Conservation (phyloP, 441 rosid species). For the Dalechampia spathulata region DNA sequence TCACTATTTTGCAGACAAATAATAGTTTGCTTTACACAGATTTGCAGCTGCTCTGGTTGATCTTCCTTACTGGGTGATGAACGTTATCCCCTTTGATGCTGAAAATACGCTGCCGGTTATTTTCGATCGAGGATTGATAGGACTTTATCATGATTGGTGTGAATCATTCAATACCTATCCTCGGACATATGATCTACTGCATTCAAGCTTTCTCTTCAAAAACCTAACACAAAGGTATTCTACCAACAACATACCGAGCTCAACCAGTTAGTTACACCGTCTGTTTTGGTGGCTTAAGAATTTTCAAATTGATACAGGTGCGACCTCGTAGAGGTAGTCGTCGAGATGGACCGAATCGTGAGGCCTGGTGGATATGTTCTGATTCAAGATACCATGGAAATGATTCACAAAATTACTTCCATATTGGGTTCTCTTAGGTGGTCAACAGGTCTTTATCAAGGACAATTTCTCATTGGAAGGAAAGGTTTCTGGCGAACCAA, state of each 20-base stretch:
- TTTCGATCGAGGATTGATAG: slow-evolving; percentile 79
- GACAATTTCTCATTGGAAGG: slow-evolving; percentile 57
- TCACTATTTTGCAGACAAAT: not conserved
- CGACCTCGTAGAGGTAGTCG: slow-evolving; percentile 40
- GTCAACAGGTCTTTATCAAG: slow-evolving; percentile 47
- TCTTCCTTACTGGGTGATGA: slow-evolving; percentile 80
- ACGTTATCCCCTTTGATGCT: slow-evolving; percentile 54
- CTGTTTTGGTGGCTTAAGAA: not conserved
- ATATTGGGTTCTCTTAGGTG: slow-evolving; percentile 57
- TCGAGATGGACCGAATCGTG: slow-evolving; percentile 69
- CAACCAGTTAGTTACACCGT: not conserved
- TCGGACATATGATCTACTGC: slow-evolving; percentile 71
- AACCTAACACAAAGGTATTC: slow-evolving; percentile 43
- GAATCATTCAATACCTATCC: slow-evolving; percentile 82
- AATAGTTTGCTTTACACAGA: slow-evolving; percentile 26
- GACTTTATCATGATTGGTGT: slow-evolving; percentile 86
- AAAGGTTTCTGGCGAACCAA: slow-evolving; percentile 85
- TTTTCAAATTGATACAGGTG: slow-evolving; percentile 38
- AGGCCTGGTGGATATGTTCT: slow-evolving; percentile 76
- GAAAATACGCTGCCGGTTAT: slow-evolving; percentile 56
- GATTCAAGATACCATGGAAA: slow-evolving; percentile 61
- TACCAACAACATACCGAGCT: not conserved
- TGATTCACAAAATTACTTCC: slow-evolving; percentile 40
- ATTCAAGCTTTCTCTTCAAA: slow-evolving; percentile 62
- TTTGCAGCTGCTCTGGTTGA: slow-evolving; percentile 72